Base-by-base conservation (phyloP, 352 stramenopile genomes). In the Pythium sp. region DNA sequence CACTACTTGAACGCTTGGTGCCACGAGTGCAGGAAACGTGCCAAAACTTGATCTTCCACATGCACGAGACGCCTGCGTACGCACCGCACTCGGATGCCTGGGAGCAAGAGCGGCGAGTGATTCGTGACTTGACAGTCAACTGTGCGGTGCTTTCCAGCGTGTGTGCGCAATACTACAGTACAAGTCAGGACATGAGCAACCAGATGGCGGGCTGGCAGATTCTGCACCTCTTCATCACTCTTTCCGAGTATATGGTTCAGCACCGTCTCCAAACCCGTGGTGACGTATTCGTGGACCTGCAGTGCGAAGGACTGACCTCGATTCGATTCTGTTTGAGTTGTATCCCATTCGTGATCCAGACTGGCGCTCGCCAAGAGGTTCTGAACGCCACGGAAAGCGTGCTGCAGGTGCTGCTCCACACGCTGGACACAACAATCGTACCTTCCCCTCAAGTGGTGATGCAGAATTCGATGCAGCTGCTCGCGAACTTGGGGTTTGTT, bases 181-280 rank as follows among this genome's bases (percentile, higher is more conserved):
- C 76, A 18, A 89, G 80, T 22, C 57, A 82, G 15, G 80, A 87
- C 54, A 67, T 88, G 73, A 83, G 68, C 24, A 69, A 78, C 20
- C 80, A 89, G 70, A 87, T 86, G 77, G 78, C 81, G 11, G 79
- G 80, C 20, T 92, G 84, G 84, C 72, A 87, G 47, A 80, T 89
- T 43, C 71, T 92, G 60, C 71, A 87, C 38, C 64, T 89, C 62
- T 90, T 90, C 72, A 79, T 92, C 65, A 73, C 72, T 28, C 69
- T 89, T 30, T 75, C 79, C 4, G 78, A 92, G 56, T 91, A 90
- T 59, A 74, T 87, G 56, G 81, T 85, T 36, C 71, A 78, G 18
- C 81, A 91, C 32, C 74, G 81, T 30, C 70, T 90, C 28, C 79
- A 89, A 57, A 89, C 78, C 6, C 78, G 78, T 15, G 83, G 83